These are phyloP conservation scores for Stephania japonica DNA, from an alignment of 164 flowering plant genomes.

Conservation along the genomic window DNA sequence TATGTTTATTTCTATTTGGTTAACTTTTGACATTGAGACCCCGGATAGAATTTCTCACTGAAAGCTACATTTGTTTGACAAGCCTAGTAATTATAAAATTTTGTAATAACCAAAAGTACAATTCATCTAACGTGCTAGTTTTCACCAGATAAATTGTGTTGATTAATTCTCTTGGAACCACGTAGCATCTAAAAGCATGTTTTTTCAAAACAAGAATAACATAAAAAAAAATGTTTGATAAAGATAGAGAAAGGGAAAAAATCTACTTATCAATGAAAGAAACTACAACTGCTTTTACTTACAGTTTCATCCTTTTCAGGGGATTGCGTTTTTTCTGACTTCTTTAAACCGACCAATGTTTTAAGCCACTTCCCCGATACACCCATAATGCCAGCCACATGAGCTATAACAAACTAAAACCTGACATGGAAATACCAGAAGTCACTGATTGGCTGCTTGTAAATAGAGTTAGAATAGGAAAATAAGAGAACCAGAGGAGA, in stretches of 20 bases:
- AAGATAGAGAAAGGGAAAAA: background rate
- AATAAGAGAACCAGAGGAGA: no score
- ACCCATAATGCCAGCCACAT: slow-evolving; percentile 48
- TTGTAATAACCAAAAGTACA: background rate
- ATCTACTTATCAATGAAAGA: background rate
- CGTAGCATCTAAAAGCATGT: background rate
- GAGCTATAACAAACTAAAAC: slow-evolving; percentile 18
- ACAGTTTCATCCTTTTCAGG: slow-evolving; percentile 61
- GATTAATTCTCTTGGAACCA: background rate
- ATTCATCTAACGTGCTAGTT: background rate
- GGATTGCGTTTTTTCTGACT: slow-evolving; percentile 59
- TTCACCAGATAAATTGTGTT: background rate
- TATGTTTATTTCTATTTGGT: no score
- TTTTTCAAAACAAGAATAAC: background rate
- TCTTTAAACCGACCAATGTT: slow-evolving; percentile 71
- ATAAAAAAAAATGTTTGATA: background rate
- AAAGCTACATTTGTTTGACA: no score
- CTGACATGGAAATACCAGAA: slow-evolving; percentile 23
- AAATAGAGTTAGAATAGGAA: background rate
- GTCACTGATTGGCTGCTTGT: background rate
- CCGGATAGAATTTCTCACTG: no score
- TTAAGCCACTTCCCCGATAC: slow-evolving; percentile 78
- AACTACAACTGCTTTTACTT: slow-evolving; percentile 9
- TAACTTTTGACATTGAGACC: no score
- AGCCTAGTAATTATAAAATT: no score